Evolutionary conservation across 495 filamentous ascomycete genomes (phyloP).

Genomic region (Apodospora peruviana): DNA sequence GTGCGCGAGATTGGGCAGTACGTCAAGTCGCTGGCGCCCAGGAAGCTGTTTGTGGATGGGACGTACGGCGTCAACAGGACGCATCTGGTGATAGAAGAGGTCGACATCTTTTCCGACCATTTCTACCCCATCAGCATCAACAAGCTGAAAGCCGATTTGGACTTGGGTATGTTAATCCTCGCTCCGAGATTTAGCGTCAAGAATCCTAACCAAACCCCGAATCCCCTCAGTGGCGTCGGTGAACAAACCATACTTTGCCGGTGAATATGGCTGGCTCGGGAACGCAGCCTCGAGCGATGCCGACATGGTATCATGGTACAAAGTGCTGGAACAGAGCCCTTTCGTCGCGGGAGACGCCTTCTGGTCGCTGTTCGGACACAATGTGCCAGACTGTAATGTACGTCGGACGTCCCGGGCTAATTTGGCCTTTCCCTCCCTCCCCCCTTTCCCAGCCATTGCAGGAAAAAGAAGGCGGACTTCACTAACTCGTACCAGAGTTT

Average conservation of each 20-base stretch:
- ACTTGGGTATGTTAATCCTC: constrained; percentile 21
- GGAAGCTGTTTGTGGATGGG: constrained; percentile 48
- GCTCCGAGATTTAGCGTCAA: too few species aligned
- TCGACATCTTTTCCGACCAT: constrained; percentile 51
- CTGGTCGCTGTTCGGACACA: constrained; percentile 48
- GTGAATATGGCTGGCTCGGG: constrained; percentile 50
- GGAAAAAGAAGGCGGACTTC: background rate
- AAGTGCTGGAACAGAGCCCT: constrained; percentile 37
- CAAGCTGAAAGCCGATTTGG: constrained; percentile 38
- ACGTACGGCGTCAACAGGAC: constrained; percentile 51
- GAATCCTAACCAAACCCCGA: too few species aligned
- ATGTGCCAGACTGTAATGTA: constrained; percentile 44
- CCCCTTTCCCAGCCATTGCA: background rate
- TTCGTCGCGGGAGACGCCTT: constrained; percentile 41
- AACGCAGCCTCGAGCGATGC: constrained; percentile 14
- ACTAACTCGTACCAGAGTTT: too few species aligned
- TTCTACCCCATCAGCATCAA: constrained; percentile 45
- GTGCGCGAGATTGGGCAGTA: constrained; percentile 39
- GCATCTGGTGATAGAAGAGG: constrained; percentile 38
- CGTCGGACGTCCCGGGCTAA: too few species aligned
- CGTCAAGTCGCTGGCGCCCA: constrained; percentile 45
- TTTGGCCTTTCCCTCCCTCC: background rate
- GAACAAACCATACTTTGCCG: constrained; percentile 43
- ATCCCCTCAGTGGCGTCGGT: constrained; percentile 16
- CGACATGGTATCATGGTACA: constrained; percentile 38